Conservation (phyloP, 2,329 filamentous ascomycete genomes). For the Fusarium pseudograminearum region DNA sequence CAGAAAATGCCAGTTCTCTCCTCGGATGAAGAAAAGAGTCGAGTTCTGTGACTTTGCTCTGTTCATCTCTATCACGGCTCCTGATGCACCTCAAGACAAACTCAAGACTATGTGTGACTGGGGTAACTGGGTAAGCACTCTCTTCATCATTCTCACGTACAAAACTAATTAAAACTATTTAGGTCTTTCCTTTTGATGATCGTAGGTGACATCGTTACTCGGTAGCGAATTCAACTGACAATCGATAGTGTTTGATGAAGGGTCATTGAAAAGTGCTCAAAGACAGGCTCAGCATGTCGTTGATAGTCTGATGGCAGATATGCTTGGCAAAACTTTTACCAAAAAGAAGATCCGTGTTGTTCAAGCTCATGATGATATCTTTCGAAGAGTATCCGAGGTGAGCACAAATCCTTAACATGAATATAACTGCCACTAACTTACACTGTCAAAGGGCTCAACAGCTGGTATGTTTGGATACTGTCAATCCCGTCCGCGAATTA, state of each 20-base stretch:
- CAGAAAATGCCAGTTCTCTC: conserved; percentile 12
- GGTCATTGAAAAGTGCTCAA: conserved; percentile 10
- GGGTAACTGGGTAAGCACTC: conserved; percentile 21
- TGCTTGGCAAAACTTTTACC: conserved; percentile 1
- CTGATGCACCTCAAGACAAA: conserved; percentile 11
- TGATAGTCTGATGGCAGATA: conserved; percentile 24
- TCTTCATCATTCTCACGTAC: neutral
- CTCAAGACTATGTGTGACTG: conserved; percentile 29
- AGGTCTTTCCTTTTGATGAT: conserved; percentile 30
- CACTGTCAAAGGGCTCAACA: neutral
- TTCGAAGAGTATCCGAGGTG: conserved; percentile 12
- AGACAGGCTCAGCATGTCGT: conserved; percentile 9
- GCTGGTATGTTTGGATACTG: neutral
- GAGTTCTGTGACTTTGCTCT: conserved; percentile 27
- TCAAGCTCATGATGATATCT: conserved; percentile 22
- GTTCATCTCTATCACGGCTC: conserved; percentile 22
- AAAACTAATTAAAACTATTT: neutral
- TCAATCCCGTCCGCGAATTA: fast-evolving
- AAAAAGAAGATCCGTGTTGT: conserved; percentile 17
- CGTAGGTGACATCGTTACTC: neutral
- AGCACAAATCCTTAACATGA: fast-evolving
- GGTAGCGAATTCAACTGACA: neutral
- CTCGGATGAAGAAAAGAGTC: conserved; percentile 18
- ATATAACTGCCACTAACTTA: fast-evolving
- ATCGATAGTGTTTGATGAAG: conserved; percentile 10